phyloP scores from a whole-genome alignment of 1,139 yeast species.

The Sugiyamaella grinbergsii region DNA sequence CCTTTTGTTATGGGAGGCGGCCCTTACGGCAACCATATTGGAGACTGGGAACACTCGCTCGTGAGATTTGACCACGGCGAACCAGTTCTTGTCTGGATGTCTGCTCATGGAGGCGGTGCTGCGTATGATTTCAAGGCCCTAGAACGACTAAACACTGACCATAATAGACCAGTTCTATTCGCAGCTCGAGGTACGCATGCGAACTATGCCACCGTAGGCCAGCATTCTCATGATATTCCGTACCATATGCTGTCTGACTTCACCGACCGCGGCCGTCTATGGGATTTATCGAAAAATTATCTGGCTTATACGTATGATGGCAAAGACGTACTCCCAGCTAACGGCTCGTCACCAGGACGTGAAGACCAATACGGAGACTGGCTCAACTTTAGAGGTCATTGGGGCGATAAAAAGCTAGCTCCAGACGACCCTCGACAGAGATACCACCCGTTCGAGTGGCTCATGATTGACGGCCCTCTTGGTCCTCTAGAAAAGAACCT shows the following conservation, averaged over 20 bases:
- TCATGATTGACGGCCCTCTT: constrained; percentile 85
- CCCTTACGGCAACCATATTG: constrained; percentile 95
- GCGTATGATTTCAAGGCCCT: constrained; percentile 77
- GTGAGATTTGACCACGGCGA: constrained; percentile 79
- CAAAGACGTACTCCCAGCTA: constrained; percentile 44
- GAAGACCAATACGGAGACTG: constrained; percentile 72
- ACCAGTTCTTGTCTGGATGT: constrained; percentile 96
- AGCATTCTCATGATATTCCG: constrained; percentile 93
- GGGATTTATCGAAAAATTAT: constrained; percentile 88
- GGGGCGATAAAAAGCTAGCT: constrained; percentile 83
- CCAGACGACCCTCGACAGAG: constrained; percentile 74
- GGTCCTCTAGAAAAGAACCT: constrained; percentile 87
- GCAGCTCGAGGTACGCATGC: constrained; percentile 98
- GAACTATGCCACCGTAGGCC: constrained; percentile 93
- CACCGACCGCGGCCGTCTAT: constrained; percentile 90
- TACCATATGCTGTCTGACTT: constrained; percentile 87
- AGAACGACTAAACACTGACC: constrained; percentile 59
- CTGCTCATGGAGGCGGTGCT: constrained; percentile 97
- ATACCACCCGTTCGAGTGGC: constrained; percentile 88
- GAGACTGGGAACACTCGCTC: constrained; percentile 97
- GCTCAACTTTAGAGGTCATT: constrained; percentile 76
- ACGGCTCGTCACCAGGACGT: constrained; percentile 55
- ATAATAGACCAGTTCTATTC: constrained; percentile 69
- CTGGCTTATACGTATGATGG: constrained; percentile 82
- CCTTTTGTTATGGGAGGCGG: constrained; percentile 98